phyloP scores from a whole-genome alignment of 225 moss, liverwort and hornwort genomes.

The Pleurozium schreberi region DNA sequence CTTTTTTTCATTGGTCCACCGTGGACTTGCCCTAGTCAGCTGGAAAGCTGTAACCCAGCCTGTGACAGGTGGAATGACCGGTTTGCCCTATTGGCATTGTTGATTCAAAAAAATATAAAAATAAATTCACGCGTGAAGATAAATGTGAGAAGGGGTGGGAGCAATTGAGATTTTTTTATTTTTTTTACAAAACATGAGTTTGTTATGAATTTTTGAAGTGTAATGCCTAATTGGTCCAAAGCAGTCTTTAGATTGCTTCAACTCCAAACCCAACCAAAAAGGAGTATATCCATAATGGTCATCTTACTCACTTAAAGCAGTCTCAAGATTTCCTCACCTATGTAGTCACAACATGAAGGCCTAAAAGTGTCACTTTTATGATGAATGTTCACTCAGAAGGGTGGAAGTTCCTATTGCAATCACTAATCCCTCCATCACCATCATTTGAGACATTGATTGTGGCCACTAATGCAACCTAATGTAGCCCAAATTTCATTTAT shows the following conservation, averaged over 20 bases:
- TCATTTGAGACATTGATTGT: background rate
- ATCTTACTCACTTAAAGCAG: rapidly evolving
- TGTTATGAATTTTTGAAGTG: background rate
- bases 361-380: background rate
- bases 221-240: background rate
- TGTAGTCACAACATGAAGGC: rapidly evolving
- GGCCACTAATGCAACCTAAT: background rate
- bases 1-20: background rate
- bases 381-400: background rate
- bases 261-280: too few relatives aligned
- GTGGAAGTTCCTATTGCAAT: rapidly evolving
- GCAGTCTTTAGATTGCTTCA: rapidly evolving
- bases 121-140: background rate
- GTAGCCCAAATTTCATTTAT: background rate
- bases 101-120: too few relatives aligned
- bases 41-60: background rate
- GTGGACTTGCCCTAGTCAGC: background rate
- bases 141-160: background rate
- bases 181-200: background rate
- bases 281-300: background rate
- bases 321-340: background rate
- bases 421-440: background rate
- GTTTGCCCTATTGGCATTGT: background rate
- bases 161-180: too few relatives aligned
- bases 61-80: too few relatives aligned